Conservation (phyloP, 2,329 filamentous ascomycete genomes). For the Fusarium dimerum region DNA sequence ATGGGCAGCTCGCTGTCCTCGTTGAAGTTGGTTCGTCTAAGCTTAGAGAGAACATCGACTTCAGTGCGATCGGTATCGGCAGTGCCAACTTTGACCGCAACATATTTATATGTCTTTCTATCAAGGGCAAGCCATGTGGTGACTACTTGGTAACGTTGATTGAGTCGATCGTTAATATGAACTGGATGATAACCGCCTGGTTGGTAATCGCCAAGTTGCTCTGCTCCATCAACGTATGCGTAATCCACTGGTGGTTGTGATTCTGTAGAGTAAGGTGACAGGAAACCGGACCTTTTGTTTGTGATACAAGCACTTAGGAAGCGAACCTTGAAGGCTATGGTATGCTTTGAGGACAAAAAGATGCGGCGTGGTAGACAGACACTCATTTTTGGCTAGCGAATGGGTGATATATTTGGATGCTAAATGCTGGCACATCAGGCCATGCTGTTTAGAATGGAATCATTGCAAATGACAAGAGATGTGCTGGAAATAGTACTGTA, state of each 20-base stretch:
- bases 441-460: too few species aligned
- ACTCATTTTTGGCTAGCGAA: too few species aligned
- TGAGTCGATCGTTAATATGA: conserved; percentile 38
- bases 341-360: too few species aligned
- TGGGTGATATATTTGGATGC: too few species aligned
- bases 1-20: not conserved
- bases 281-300: too few species aligned
- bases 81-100: conserved; percentile 36
- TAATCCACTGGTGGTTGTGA: conserved; percentile 7
- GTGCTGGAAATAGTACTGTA: too few species aligned
- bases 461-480: too few species aligned
- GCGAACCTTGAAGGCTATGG: too few species aligned
- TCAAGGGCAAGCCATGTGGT: conserved; percentile 39
- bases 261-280: not conserved
- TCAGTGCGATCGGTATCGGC: conserved; percentile 27
- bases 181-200: conserved; percentile 42
- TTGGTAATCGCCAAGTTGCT: conserved; percentile 30
- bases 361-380: too few species aligned
- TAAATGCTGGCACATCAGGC: too few species aligned
- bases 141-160: conserved; percentile 26
- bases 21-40: not conserved
- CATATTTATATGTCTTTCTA: conserved; percentile 23
- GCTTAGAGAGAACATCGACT: conserved; percentile 24
- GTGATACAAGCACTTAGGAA: too few species aligned
- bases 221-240: conserved; percentile 26